Base-by-base conservation (phyloP, 2,329 filamentous ascomycete species). In the Paecilomyces sp. region DNA sequence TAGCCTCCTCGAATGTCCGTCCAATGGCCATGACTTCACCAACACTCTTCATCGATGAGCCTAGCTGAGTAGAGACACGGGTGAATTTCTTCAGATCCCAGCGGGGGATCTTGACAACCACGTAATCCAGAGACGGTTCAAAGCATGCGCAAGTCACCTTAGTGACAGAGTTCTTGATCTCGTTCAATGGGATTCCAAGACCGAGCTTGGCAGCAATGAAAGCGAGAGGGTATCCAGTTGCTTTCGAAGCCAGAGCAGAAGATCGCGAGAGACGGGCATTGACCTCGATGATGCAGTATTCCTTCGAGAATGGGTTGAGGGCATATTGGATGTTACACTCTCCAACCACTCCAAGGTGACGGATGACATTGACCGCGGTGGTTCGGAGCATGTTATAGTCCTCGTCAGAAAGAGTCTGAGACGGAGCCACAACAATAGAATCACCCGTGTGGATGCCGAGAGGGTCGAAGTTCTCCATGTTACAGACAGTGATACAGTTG, bases 71-170 rank as follows among this genome's bases (percentile, higher is more conserved):
- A 3, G 93, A 97, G 24, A 97, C 94, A 66, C 94, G 88, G 30
- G 91, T 96, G 78, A 99, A 99, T 80, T 99, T 99, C 83, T 97
- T 97, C 71, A 99, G 79, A 78, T 99, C 94, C 94, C 94, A 99
- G 67, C 94, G 86, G 54, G 94, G 94, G 81, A 99, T 97, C 85
- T 99, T 99, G 68, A 97, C 93, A 18, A 97, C 94, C 57, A 95
- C 91, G 74, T 99, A 99, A 76, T 99, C 94, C 13, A 99, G 86
- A 13, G 94, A 97, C 25, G 94, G 94, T 80, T 99, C 94, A 75
- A 99, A 99, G 82, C 94, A 97, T 59, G 94, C 94, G 70, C 91
- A 96, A 1, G 94, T 99, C 58, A 90, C 88, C 79, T 94, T 93
- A 59, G 94, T 99, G 60, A 99, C 93, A 0, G 90, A 90, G 82